A percentile compares a stretch with the other conserved stretches of the same genome.
phyloP scores from a whole-genome alignment of 495 filamentous ascomycete species.

The Aspergillus sparsus region DNA sequence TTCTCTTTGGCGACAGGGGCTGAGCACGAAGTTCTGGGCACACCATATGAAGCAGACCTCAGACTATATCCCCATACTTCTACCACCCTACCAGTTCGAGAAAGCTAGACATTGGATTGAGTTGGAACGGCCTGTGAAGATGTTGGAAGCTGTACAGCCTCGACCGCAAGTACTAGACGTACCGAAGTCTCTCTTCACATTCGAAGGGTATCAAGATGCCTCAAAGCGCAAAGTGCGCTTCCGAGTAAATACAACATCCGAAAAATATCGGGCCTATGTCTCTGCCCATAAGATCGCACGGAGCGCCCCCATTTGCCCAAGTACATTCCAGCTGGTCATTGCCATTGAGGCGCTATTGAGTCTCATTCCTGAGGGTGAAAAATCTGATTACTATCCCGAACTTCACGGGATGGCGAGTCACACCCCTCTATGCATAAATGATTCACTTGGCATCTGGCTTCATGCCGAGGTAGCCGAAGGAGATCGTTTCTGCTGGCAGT shows the following conservation, averaged over 20 bases:
- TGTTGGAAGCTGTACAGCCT: neutral
- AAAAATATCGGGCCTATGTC: constrained; percentile 39
- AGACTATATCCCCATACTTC: constrained; percentile 33
- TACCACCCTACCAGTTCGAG: constrained; percentile 59
- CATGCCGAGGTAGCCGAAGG: too few relatives aligned
- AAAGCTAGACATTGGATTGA: constrained; percentile 43
- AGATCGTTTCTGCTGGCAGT: too few relatives aligned
- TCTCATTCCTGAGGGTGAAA: constrained; percentile 25
- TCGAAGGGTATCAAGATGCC: constrained; percentile 44
- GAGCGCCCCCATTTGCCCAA: constrained; percentile 51
- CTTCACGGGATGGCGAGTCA: neutral
- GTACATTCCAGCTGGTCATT: constrained; percentile 46
- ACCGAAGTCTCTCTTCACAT: constrained; percentile 36
- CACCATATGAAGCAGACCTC: constrained; percentile 39
- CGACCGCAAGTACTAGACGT: constrained; percentile 1
- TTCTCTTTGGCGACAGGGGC: constrained; percentile 49
- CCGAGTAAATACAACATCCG: constrained; percentile 44
- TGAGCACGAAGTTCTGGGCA: constrained; percentile 47
- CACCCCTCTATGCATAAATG: neutral
- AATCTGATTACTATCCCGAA: neutral
- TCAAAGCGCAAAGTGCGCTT: constrained; percentile 39
- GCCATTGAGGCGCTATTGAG: constrained; percentile 43
- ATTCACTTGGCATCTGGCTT: neutral
- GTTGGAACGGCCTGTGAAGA: neutral
- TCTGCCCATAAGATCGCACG: constrained; percentile 45